Percentiles rank a stretch among this genome's conserved stretches.
Conservation (phyloP, 2,329 filamentous ascomycete genomes). For the Endothia cerciana region DNA sequence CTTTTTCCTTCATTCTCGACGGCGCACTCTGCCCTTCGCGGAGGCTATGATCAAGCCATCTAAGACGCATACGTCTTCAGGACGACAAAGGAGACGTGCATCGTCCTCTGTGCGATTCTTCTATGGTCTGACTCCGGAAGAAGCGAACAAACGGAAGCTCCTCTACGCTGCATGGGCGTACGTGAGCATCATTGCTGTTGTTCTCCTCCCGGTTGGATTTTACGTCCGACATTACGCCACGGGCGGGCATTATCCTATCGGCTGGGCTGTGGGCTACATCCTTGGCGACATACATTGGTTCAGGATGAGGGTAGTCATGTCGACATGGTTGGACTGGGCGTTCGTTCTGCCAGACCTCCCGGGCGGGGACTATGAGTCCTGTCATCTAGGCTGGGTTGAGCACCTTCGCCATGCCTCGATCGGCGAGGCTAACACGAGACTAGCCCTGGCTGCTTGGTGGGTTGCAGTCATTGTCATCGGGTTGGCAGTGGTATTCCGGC, state of each 20-base stretch:
- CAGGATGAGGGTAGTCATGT: conserved; percentile 43
- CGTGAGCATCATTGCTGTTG: conserved; percentile 63
- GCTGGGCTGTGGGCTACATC: conserved; percentile 90
- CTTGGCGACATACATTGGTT: conserved; percentile 78
- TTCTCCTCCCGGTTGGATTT: conserved; percentile 71
- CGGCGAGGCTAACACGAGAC: conserved; percentile 80
- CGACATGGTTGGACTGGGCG: conserved; percentile 11
- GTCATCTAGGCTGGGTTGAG: conserved; percentile 64
- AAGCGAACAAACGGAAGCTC: conserved; percentile 80
- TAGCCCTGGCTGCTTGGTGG: conserved; percentile 78
- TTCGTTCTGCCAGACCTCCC: conserved; percentile 1
- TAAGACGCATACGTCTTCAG: conserved; percentile 61
- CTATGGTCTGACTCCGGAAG: conserved; percentile 76
- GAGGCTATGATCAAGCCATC: conserved; percentile 42
- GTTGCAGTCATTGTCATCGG: conserved; percentile 69
- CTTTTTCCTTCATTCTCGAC: conserved; percentile 34
- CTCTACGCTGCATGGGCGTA: conserved; percentile 83
- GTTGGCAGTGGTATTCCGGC: conserved; percentile 72
- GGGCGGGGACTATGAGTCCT: conserved; percentile 42
- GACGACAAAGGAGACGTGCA: conserved; percentile 67
- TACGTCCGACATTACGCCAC: conserved; percentile 73
- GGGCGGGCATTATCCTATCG: conserved; percentile 75
- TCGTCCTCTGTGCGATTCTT: conserved; percentile 72
- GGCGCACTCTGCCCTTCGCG: conserved; percentile 58
- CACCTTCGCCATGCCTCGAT: conserved; percentile 65